Evolutionary conservation across 139 green algal genomes (phyloP).

Genomic region (Zygnema cylindricum): DNA sequence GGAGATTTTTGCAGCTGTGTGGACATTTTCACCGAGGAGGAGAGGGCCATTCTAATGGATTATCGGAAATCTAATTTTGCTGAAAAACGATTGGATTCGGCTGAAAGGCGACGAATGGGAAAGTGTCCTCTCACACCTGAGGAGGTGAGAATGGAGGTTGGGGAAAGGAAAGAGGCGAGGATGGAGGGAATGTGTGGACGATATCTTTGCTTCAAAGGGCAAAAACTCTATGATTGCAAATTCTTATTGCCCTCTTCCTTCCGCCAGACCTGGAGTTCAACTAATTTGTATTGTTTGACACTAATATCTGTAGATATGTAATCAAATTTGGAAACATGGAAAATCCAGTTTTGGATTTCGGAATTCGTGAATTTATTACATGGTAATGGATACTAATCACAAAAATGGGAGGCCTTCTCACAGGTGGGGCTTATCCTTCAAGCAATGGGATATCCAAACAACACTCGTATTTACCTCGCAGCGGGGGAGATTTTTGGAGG

Average conservation of each 20-base stretch:
- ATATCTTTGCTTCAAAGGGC: too few relatives aligned
- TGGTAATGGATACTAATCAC: too few relatives aligned
- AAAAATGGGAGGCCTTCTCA: not conserved
- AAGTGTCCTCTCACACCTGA: constrained; percentile 52
- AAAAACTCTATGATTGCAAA: too few relatives aligned
- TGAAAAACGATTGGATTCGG: constrained; percentile 22
- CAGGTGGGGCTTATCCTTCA: constrained; percentile 44
- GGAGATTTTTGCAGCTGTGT: constrained; percentile 20
- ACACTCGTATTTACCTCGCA: constrained; percentile 29
- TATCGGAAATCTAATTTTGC: constrained; percentile 41
- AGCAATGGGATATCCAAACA: constrained; percentile 36
- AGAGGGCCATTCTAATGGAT: constrained; percentile 13
- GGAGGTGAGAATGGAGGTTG: too few relatives aligned
- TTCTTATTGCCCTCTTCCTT: too few relatives aligned
- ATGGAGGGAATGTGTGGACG: too few relatives aligned
- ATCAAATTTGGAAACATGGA: not conserved
- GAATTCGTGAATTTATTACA: not conserved
- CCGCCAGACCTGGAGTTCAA: too few relatives aligned
- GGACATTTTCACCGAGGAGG: constrained; percentile 30
- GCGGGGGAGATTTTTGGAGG: constrained; percentile 29
- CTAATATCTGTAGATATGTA: not conserved
- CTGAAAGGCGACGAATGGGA: constrained; percentile 9
- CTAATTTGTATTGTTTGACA: too few relatives aligned
- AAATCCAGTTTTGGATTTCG: not conserved
- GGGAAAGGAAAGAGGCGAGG: too few relatives aligned